Evolutionary conservation across 2,329 filamentous ascomycete genomes (phyloP).

Genomic region (Colletotrichum liaoningense): DNA sequence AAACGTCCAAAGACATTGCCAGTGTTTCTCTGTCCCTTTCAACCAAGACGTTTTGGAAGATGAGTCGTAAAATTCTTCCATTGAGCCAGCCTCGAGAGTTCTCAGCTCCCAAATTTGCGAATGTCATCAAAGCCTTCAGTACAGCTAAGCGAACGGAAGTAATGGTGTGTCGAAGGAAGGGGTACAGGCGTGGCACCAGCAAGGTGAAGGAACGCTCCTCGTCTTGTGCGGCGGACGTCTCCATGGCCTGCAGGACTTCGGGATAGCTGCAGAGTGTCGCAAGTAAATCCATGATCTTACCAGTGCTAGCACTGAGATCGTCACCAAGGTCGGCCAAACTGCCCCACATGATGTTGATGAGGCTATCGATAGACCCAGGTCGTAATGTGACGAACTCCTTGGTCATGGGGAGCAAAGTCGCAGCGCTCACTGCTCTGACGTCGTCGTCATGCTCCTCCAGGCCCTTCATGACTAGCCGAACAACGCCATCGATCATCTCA

Average conservation of each 20-base stretch:
- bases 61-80: conserved; percentile 85
- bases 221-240: conserved; percentile 84
- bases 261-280: conserved; percentile 96
- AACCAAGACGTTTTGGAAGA: conserved; percentile 95
- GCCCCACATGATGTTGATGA: conserved; percentile 97
- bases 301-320: conserved; percentile 95
- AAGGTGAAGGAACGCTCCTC: conserved; percentile 91
- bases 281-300: conserved; percentile 97
- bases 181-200: conserved; percentile 92
- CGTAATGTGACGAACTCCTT: conserved; percentile 93
- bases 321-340: conserved; percentile 97
- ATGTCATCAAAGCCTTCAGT: conserved; percentile 90
- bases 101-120: conserved; percentile 85
- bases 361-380: conserved; percentile 78
- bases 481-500: conserved; percentile 91
- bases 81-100: conserved; percentile 91
- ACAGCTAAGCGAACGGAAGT: conserved; percentile 95
- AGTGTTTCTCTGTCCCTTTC: conserved; percentile 89
- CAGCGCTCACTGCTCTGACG: conserved; percentile 94
- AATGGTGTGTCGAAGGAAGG: conserved; percentile 96
- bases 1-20: conserved; percentile 86
- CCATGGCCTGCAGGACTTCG: conserved; percentile 94
- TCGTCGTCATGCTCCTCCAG: conserved; percentile 93
- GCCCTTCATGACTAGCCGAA: conserved; percentile 94
- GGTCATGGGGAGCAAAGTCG: conserved; percentile 96